Conservation (phyloP, 768 basidiomycete genomes). For the Chalciporus piperatus region DNA sequence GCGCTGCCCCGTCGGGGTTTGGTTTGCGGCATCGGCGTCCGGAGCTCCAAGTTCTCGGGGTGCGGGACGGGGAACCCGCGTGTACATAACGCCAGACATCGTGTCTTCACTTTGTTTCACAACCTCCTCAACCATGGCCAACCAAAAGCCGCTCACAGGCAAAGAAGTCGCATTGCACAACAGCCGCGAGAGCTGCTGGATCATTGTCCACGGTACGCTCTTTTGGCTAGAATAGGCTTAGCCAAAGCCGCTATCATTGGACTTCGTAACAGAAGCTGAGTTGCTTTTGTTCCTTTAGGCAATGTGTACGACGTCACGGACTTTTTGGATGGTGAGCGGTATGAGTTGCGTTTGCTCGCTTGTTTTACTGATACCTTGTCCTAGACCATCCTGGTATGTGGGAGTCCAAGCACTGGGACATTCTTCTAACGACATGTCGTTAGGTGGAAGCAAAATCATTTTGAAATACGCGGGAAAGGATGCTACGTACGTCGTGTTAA, state of each 20-base stretch:
- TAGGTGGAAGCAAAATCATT: constrained; percentile 81
- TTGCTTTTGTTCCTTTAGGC: constrained; percentile 36
- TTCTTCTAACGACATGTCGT: constrained; percentile 1
- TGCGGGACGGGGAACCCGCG: constrained; percentile 7
- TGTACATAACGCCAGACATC: not conserved
- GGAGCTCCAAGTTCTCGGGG: constrained; percentile 3
- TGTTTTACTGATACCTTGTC: not conserved
- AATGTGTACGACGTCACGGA: constrained; percentile 80
- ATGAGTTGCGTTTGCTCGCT: not conserved
- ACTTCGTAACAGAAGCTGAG: not conserved
- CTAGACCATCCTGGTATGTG: constrained; percentile 62
- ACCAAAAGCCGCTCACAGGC: constrained; percentile 36
- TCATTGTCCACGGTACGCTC: constrained; percentile 73
- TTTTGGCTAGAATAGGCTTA: not conserved
- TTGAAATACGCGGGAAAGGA: constrained; percentile 88
- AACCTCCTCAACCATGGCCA: constrained; percentile 11
- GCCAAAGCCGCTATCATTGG: not conserved
- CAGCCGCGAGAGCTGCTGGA: constrained; percentile 67
- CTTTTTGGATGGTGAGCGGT: constrained; percentile 61
- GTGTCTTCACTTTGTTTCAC: not conserved
- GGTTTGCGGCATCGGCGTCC: not conserved
- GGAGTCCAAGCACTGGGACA: not conserved
- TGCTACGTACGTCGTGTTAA: constrained; percentile 61
- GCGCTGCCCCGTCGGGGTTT: constrained; percentile 4
- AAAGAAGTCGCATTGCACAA: constrained; percentile 55